Evolutionary conservation across 2,329 filamentous ascomycete genomes (phyloP), one percentile per base, ranked within the genome.

Genomic region (Colletotrichum chrysophilum): DNA sequence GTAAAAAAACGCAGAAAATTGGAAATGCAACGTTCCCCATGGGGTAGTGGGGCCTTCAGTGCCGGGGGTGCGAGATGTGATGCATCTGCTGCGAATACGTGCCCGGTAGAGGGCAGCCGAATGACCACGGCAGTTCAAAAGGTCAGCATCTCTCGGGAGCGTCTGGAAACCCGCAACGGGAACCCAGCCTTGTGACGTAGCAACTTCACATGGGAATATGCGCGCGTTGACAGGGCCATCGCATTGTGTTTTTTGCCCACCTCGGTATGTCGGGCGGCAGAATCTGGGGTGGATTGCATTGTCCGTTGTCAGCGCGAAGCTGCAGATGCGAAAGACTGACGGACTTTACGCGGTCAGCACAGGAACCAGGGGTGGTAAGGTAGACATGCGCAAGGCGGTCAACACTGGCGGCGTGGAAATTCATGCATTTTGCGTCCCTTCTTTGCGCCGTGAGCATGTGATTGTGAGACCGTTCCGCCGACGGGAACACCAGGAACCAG

Each of bases 151-250:
- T 26, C 26, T 71, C 38, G 62, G 69, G 56, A n/a, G 13, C 24
- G 56, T 64, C 69, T n/a, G 56, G 43, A 24, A 38, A 34, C 69
- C 56, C 73, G 70, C n/a, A 13, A 58, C 12, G 48, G 26, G 58
- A 52, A 52, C n/a, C 43, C 64, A 65, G 70, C 64, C 69, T 75
- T 68, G 67, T 72, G 73, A 68, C 73, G 43, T 73, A 14, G n/a
- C 43, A 26, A 16, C 24, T 75, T 75, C 69, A 75, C 73, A 75
- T 75, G 70, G 70, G 28, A 75, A 75, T 73, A 64, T 60, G 70
- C 34, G 73, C 34, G 48, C 18, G 52, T 60, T 7, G 21, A 69
- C 72, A 56, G 26, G 16, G 16, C 18, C 18, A 38, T 60, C 12
- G 43, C 43, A 52, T 52, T 52, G 43, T 4, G 24, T 24, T 68